A percentile compares a stretch with the other conserved stretches of the same genome.
These are phyloP conservation scores for Rhamnella rubrinervis DNA, from an alignment of 331 rosid species.

Conservation along the genomic window DNA sequence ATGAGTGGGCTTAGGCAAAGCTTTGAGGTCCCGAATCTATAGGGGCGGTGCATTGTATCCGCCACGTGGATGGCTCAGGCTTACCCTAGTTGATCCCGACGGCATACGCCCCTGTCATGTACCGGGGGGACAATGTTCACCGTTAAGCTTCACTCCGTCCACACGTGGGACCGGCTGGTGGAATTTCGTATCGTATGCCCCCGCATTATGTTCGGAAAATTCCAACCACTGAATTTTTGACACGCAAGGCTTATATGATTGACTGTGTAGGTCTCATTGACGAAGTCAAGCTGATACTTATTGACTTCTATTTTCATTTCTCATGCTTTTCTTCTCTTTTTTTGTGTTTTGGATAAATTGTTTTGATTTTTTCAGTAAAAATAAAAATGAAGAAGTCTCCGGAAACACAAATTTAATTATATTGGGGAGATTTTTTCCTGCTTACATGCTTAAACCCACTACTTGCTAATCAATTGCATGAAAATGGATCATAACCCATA, in stretches of 20 bases:
- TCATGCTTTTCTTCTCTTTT: too few relatives aligned
- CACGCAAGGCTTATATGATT: neutral
- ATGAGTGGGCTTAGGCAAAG: neutral
- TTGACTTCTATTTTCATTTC: too few relatives aligned
- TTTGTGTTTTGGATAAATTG: too few relatives aligned
- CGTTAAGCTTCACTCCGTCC: neutral
- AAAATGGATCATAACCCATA: neutral
- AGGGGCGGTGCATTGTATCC: too few relatives aligned
- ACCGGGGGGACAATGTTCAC: constrained; percentile 19
- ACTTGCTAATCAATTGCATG: neutral
- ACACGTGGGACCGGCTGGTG: neutral
- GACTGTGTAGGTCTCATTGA: too few relatives aligned
- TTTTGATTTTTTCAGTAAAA: too few relatives aligned
- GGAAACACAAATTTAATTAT: too few relatives aligned
- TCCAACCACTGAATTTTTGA: neutral
- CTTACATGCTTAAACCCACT: neutral
- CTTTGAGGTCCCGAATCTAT: constrained; percentile 10
- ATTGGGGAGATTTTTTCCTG: too few relatives aligned
- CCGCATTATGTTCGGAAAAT: neutral
- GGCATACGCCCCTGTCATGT: constrained; percentile 9
- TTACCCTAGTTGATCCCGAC: neutral
- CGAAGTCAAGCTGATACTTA: too few relatives aligned
- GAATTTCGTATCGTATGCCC: neutral
- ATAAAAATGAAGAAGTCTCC: too few relatives aligned
- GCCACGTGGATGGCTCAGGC: constrained; percentile 12